These are phyloP conservation scores for Diutina catenulata DNA, from an alignment of 1,139 yeast genomes.

Conservation along the genomic window DNA sequence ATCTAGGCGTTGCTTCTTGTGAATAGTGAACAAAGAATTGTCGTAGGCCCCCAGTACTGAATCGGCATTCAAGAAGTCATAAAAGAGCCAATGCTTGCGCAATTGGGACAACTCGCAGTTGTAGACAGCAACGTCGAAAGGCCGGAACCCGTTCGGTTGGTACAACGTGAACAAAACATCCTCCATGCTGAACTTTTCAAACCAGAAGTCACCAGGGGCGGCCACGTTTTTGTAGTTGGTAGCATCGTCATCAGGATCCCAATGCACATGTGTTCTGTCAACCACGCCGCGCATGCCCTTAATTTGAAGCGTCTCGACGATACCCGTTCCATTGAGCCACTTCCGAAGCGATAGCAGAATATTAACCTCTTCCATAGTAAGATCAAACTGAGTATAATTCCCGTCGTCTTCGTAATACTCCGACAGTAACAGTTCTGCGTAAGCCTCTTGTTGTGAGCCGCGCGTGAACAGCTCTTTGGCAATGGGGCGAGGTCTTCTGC, in stretches of 20 bases:
- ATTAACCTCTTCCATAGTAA: slow-evolving; percentile 77
- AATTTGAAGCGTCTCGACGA: slow-evolving; percentile 69
- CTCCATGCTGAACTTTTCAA: slow-evolving; percentile 69
- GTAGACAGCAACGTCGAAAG: slow-evolving; percentile 77
- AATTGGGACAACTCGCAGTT: slow-evolving; percentile 70
- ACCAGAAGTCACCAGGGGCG: slow-evolving; percentile 86
- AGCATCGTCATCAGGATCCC: slow-evolving; percentile 80
- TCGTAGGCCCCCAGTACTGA: slow-evolving; percentile 88
- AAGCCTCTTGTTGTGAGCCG: slow-evolving; percentile 64
- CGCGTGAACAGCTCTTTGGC: slow-evolving; percentile 38
- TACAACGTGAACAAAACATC: slow-evolving; percentile 72
- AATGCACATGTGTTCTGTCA: slow-evolving; percentile 76
- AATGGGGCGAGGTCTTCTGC: slow-evolving; percentile 54
- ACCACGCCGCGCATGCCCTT: slow-evolving; percentile 85
- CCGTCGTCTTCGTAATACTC: slow-evolving; percentile 58
- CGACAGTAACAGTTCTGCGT: slow-evolving; percentile 10
- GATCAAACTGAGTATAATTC: slow-evolving; percentile 88
- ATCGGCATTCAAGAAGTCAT: slow-evolving; percentile 76
- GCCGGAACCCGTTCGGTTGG: slow-evolving; percentile 75
- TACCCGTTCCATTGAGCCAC: slow-evolving; percentile 87
- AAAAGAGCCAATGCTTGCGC: slow-evolving; percentile 87
- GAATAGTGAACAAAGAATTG: slow-evolving; percentile 83
- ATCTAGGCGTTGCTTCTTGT: slow-evolving; percentile 53
- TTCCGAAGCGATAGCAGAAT: slow-evolving; percentile 70
- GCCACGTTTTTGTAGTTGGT: slow-evolving; percentile 63